Conservation (phyloP, 139 green algal species). For the Mesotaenium endlicherianum region DNA sequence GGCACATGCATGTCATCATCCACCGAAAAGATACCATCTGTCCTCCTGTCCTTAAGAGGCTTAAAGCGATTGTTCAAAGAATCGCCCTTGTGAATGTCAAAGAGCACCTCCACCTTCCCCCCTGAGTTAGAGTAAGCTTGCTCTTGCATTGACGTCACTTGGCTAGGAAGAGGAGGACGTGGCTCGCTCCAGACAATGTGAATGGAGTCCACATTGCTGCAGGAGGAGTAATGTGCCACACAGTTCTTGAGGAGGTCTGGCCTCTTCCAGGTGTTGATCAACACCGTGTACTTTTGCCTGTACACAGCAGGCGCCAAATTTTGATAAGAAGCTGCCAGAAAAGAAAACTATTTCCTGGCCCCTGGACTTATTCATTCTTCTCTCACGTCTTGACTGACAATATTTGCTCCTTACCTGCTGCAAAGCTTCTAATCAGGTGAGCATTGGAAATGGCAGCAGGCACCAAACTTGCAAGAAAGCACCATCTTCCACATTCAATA, state of each 20-base stretch:
- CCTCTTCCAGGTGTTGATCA: conserved; percentile 40
- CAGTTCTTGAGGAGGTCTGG: conserved; percentile 16
- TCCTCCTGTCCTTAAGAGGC: conserved; percentile 55
- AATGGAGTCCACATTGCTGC: conserved; percentile 7
- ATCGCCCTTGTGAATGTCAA: conserved; percentile 19
- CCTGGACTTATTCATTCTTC: too few relatives aligned
- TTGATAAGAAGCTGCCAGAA: too few relatives aligned
- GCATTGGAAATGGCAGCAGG: too few relatives aligned
- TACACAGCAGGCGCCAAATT: too few relatives aligned
- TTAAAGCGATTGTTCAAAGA: conserved; percentile 47
- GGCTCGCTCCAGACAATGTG: conserved; percentile 41
- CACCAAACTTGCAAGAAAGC: too few relatives aligned
- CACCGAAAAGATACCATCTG: conserved; percentile 63
- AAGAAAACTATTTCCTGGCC: too few relatives aligned
- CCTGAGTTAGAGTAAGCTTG: too few relatives aligned
- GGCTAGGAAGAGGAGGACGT: not conserved
- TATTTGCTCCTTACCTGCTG: too few relatives aligned
- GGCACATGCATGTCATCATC: conserved; percentile 65
- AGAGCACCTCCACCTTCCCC: not conserved
- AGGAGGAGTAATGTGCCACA: conserved; percentile 24
- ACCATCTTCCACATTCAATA: too few relatives aligned
- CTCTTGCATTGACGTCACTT: too few relatives aligned
- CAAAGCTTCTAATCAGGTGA: too few relatives aligned
- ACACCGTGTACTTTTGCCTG: conserved; percentile 22
- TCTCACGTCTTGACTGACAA: too few relatives aligned